Conservation (phyloP, 2,329 filamentous ascomycete genomes). For the Hymenoscyphus scutula region DNA sequence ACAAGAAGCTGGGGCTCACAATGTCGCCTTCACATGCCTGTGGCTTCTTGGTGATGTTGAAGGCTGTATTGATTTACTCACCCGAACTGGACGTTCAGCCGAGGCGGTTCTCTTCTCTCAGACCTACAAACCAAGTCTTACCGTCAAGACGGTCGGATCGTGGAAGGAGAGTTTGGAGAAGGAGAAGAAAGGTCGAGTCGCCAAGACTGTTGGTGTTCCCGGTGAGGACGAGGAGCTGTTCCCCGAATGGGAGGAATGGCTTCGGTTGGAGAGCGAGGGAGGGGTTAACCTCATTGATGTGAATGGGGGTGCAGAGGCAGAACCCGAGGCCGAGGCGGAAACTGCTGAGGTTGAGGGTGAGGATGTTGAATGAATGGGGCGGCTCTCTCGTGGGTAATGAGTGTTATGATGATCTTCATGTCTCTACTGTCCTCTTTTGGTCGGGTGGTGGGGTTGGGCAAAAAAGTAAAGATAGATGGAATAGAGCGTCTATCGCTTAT, state of each 20-base stretch:
- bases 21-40: slow-evolving; percentile 85
- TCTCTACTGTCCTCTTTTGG: background rate
- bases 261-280: slow-evolving; percentile 75
- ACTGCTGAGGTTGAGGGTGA: slow-evolving; percentile 19
- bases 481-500: background rate
- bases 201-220: slow-evolving; percentile 78
- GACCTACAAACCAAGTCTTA: slow-evolving; percentile 86
- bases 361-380: background rate
- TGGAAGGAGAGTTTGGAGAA: slow-evolving; percentile 88
- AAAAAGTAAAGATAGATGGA: background rate
- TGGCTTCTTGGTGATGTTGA: slow-evolving; percentile 86
- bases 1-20: slow-evolving; percentile 74
- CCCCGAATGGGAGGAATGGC: slow-evolving; percentile 92
- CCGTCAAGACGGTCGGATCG: slow-evolving; percentile 62
- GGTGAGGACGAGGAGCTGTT: slow-evolving; percentile 85
- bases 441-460: no score
- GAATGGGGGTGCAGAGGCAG: slow-evolving; percentile 22
- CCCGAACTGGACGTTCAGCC: slow-evolving; percentile 73
- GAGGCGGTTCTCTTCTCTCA: slow-evolving; percentile 92
- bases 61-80: slow-evolving; percentile 75
- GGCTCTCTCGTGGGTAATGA: background rate
- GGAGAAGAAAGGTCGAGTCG: slow-evolving; percentile 79
- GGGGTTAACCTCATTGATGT: slow-evolving; percentile 32
- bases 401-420: background rate
- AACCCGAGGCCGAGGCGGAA: slow-evolving; percentile 25